Evolutionary conservation across 805 yeast genomes (phyloP), one percentile per base, ranked within the genome.

Genomic region (Kluyveromyces starmeri): DNA sequence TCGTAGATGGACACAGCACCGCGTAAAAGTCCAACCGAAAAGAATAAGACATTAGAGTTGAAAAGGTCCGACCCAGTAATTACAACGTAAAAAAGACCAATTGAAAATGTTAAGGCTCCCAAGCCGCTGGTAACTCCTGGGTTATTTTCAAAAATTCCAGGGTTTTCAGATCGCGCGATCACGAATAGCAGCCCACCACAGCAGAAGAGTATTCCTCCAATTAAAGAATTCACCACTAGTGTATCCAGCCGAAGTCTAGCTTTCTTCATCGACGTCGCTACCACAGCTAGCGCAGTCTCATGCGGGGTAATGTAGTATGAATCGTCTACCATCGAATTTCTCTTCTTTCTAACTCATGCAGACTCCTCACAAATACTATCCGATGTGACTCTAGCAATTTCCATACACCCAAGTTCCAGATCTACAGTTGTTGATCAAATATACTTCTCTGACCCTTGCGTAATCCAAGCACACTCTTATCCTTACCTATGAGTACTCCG

Each of bases 251-350:
- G 67, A 19, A 80, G 65, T 54, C 94, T 66, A 4, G 88, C 71
- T 49, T 83, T 83, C 55, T 83, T 83, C 92, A 82, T 82, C 2
- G 85, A 67, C 0, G 92, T 83, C 7, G 94, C 94, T 13, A 82
- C 89, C 26, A 81, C 79, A 0, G 94, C 92, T 33, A 83, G 56
- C 0, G 92, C 92, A 2, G 89, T 77, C 47, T 83, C 94, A 58
- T 82, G 77, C 5, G 89, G 83, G 4, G 85, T 74, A 32, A 80
- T 67, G 47, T 80, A 83, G 44, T 66, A 60, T 2, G 71, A 61
- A 45, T 74, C 80, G 47, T 61, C 67, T 9, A 54, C 57, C 62
- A 62, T 60, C 13, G n/a, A n/a, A n/a, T n/a, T n/a, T n/a, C n/a
- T n/a, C n/a, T n/a, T n/a, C n/a, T n/a, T n/a, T n/a, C n/a, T n/a